phyloP scores from a whole-genome alignment of 768 basidiomycete species.

The Mycena polygramma region DNA sequence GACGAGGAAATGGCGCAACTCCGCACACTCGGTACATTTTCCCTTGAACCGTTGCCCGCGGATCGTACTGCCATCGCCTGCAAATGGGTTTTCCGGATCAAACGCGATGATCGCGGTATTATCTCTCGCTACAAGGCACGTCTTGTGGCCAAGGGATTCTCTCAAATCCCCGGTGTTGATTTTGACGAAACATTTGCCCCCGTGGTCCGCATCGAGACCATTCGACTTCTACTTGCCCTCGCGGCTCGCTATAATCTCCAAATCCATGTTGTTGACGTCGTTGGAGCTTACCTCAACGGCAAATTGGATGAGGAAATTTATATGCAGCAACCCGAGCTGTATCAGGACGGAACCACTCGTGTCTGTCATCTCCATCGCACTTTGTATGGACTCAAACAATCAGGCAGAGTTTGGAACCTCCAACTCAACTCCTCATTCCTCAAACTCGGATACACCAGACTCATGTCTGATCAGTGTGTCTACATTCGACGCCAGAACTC shows the following conservation, averaged over 20 bases:
- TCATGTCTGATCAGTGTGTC: background rate
- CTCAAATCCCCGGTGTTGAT: constrained; percentile 14
- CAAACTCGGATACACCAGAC: background rate
- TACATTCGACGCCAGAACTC: background rate
- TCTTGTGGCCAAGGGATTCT: constrained; percentile 7
- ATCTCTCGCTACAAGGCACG: constrained; percentile 6
- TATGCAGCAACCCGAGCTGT: background rate
- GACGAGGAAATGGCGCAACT: background rate
- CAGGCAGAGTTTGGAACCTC: background rate
- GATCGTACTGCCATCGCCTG: background rate
- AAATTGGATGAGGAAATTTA: constrained; percentile 1
- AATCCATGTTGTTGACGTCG: background rate
- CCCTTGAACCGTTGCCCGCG: background rate
- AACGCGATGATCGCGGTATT: background rate
- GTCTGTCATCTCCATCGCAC: background rate
- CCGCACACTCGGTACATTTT: background rate
- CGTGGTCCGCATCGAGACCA: background rate
- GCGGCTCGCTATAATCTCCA: background rate
- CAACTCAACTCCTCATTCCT: background rate
- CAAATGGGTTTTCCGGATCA: background rate
- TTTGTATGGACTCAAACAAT: constrained; percentile 7
- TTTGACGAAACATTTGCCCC: background rate
- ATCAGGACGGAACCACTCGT: background rate
- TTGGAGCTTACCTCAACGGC: constrained; percentile 9
- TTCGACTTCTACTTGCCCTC: background rate